phyloP scores from a whole-genome alignment of 192 early-diverging fungal species.

The Backusella morwellensis region DNA sequence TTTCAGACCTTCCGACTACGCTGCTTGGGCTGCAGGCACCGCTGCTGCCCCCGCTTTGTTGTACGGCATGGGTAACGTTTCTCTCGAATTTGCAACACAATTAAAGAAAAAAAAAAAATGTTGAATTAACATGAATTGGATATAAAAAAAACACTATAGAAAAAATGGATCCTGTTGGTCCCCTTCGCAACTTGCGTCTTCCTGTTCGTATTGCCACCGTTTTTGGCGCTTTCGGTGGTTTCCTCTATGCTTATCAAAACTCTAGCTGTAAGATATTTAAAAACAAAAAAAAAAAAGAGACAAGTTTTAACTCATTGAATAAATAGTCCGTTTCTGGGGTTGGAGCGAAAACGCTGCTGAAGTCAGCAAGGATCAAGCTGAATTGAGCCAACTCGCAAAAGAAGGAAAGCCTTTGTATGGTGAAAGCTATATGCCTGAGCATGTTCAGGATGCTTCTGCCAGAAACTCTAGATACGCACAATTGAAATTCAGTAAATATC shows the following conservation, averaged over 20 bases:
- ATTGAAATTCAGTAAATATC: slow-evolving; percentile 56
- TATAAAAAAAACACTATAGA: slow-evolving; percentile 19
- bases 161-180: slow-evolving; percentile 54
- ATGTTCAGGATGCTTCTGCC: slow-evolving; percentile 60
- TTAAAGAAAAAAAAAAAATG: not conserved
- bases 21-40: slow-evolving; percentile 56
- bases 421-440: slow-evolving; percentile 48
- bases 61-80: slow-evolving; percentile 68
- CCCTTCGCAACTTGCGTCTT: slow-evolving; percentile 42
- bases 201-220: slow-evolving; percentile 53
- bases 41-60: slow-evolving; percentile 72
- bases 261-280: slow-evolving; percentile 60
- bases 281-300: not conserved
- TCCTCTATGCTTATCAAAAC: slow-evolving; percentile 74
- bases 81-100: not conserved
- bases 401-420: slow-evolving; percentile 72
- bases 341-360: slow-evolving; percentile 85
- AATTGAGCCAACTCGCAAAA: slow-evolving; percentile 59
- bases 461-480: slow-evolving; percentile 66
- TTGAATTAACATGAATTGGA: not conserved
- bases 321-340: slow-evolving; percentile 88
- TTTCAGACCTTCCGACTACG: slow-evolving; percentile 82
- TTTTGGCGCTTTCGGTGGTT: slow-evolving; percentile 64
- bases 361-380: slow-evolving; percentile 61
- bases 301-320: not conserved